Percentiles rank a stretch among this genome's conserved stretches.
phyloP scores from a whole-genome alignment of 78 protist species.

The Ministeria vibrans region DNA sequence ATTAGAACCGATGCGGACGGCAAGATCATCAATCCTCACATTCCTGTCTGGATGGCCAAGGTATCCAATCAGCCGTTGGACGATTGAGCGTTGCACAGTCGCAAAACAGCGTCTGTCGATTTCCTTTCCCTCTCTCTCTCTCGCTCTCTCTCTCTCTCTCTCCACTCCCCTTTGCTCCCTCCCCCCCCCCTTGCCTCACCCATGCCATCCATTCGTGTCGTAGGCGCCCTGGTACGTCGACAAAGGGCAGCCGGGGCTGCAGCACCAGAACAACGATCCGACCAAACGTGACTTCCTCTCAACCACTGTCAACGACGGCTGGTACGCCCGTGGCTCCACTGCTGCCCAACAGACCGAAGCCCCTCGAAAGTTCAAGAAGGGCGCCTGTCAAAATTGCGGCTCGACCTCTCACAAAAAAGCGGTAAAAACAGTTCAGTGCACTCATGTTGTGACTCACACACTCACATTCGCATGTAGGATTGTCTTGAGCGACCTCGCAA shows the following conservation, averaged over 20 bases:
- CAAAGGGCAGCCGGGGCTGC: constrained; percentile 26
- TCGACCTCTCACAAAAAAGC: constrained; percentile 86
- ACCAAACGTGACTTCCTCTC: not conserved
- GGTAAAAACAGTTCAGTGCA: constrained; percentile 17
- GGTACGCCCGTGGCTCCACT: constrained; percentile 37
- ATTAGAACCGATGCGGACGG: constrained; percentile 43
- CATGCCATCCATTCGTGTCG: constrained; percentile 58
- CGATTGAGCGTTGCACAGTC: constrained; percentile 8
- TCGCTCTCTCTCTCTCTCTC: not conserved
- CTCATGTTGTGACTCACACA: not conserved
- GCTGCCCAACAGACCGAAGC: not conserved
- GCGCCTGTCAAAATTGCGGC: constrained; percentile 98
- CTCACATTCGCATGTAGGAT: constrained; percentile 7
- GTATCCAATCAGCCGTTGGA: not conserved
- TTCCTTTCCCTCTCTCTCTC: too few relatives aligned
- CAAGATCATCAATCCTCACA: constrained; percentile 60
- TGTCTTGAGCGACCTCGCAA: constrained; percentile 88
- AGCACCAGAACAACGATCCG: constrained; percentile 74
- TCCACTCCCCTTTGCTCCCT: too few relatives aligned
- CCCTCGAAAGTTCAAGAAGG: constrained; percentile 81
- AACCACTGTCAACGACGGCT: constrained; percentile 28
- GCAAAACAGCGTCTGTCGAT: not conserved
- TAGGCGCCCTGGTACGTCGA: constrained; percentile 83
- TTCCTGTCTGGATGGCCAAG: constrained; percentile 6
- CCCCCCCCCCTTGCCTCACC: too few relatives aligned